Base-by-base conservation (phyloP, 345 rosid genomes). In the Rhodamnia argentea region DNA sequence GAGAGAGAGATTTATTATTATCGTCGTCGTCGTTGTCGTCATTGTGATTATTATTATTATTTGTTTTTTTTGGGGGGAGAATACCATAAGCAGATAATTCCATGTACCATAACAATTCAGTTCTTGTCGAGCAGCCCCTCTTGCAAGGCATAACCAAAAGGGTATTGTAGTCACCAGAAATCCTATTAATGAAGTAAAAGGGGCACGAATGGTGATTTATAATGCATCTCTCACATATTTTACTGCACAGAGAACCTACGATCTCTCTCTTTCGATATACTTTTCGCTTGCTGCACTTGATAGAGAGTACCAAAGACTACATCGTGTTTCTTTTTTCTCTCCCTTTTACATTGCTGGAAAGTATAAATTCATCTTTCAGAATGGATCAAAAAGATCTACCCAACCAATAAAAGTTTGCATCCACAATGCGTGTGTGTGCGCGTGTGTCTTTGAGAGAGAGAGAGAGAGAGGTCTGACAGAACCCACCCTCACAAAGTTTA, bases 401-500 rank as follows among this genome's bases (percentile, higher is more conserved):
- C 44, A 23, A 70, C 47, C 47, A 70, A 70, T 5, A 70, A 70
- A 70, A 62, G 40, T 70, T 70, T 32, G 13, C 78, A 62, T 62
- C 75, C 78, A 70, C 44, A 32, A 20, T 32, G 24, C 32, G 78
- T 32, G 78, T 32, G 44, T 6, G 16, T 32, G 42, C 3, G 44
- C 0, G 23, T 1, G 42, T 1, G 3, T 1, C 10, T 0, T 22
- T 0, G 42, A 3, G 75, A 15, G 42, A 27, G 75, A 62, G 75
- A 62, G 40, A 27, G 51, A 59, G 53, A 7, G 16, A 13, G 64
- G 56, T 32, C 62, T 82, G 22, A 82, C 15, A 70, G 51, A 75
- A 60, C 92, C 78, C 87, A 96, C 99, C 95, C 96, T 93, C 52
- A 94, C 86, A 81, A 87, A 88, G 88, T 83, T 91, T 26, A 97